Evolutionary conservation across 2,329 filamentous ascomycete species (phyloP).

Genomic region (Pezicula neosporulosa): DNA sequence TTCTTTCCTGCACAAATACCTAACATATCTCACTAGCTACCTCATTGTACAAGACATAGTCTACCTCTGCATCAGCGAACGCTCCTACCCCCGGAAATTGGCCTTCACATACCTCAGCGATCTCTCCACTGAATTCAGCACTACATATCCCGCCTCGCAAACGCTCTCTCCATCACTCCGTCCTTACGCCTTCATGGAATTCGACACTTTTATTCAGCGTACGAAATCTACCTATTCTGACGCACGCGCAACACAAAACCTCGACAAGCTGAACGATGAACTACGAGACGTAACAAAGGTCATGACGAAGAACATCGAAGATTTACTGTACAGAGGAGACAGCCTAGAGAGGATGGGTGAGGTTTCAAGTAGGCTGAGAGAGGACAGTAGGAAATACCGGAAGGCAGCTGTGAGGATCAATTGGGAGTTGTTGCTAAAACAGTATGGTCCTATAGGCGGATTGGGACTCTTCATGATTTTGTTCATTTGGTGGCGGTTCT

Average conservation of each 20-base stretch:
- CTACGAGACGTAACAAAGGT: constrained; percentile 96
- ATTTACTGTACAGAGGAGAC: constrained; percentile 91
- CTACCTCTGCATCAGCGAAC: constrained; percentile 92
- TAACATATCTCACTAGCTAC: constrained; percentile 56
- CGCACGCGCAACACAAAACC: constrained; percentile 82
- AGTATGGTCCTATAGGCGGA: constrained; percentile 88
- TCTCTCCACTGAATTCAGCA: constrained; percentile 85
- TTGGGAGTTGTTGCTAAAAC: constrained; percentile 94
- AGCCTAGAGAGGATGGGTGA: constrained; percentile 96
- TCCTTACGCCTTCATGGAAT: constrained; percentile 96
- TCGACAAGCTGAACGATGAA: constrained; percentile 95
- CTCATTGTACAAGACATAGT: constrained; percentile 78
- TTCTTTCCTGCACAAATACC: not conserved
- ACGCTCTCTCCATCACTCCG: constrained; percentile 73
- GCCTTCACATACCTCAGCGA: constrained; percentile 98
- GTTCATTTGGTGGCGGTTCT: constrained; percentile 92
- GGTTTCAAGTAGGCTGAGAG: constrained; percentile 78
- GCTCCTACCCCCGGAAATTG: constrained; percentile 93
- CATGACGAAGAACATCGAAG: constrained; percentile 99
- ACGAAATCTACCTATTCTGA: constrained; percentile 95
- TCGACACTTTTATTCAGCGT: constrained; percentile 93
- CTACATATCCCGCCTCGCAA: constrained; percentile 71
- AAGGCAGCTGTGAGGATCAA: constrained; percentile 93
- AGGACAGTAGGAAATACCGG: constrained; percentile 93
- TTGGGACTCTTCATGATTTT: constrained; percentile 79